phyloP scores from a whole-genome alignment of 495 filamentous ascomycete genomes.

The Cercophora newfieldiana region DNA sequence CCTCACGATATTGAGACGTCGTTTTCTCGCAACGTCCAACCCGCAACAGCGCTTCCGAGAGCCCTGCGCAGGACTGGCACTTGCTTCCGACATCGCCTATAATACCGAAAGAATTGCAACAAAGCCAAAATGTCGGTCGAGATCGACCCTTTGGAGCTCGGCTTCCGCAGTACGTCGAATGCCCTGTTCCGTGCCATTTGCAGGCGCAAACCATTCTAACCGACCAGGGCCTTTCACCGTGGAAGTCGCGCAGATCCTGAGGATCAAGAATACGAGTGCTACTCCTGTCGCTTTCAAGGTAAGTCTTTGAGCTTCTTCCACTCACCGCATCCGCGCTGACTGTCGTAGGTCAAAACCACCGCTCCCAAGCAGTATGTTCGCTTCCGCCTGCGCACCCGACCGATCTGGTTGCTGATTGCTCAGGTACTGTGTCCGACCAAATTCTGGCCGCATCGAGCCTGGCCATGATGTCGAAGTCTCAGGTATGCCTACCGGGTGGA shows the following conservation, averaged over 20 bases:
- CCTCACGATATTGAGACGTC: conserved; percentile 2
- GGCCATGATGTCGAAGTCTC: conserved; percentile 88
- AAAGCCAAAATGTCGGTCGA: conserved; percentile 80
- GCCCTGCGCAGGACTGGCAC: neutral
- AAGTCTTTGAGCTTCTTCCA: conserved; percentile 27
- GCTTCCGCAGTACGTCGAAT: conserved; percentile 77
- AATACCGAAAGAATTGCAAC: neutral
- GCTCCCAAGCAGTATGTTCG: conserved; percentile 93
- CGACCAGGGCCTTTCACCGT: conserved; percentile 82
- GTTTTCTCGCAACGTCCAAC: neutral
- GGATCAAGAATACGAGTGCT: conserved; percentile 73
- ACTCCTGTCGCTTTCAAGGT: conserved; percentile 96
- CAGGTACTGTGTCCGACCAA: conserved; percentile 97
- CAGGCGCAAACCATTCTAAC: conserved; percentile 23
- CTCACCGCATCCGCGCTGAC: neutral
- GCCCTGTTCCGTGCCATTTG: neutral
- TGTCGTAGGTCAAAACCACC: conserved; percentile 88
- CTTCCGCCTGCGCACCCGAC: neutral
- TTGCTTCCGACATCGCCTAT: neutral
- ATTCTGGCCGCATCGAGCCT: conserved; percentile 91
- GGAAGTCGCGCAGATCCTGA: conserved; percentile 83
- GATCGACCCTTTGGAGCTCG: conserved; percentile 85
- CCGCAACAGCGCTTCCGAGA: neutral
- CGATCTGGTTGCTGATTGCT: conserved; percentile 19
- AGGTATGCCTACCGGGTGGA: conserved; percentile 52